phyloP scores from a whole-genome alignment of 2,329 filamentous ascomycete species.

The Colletotrichum navitas region DNA sequence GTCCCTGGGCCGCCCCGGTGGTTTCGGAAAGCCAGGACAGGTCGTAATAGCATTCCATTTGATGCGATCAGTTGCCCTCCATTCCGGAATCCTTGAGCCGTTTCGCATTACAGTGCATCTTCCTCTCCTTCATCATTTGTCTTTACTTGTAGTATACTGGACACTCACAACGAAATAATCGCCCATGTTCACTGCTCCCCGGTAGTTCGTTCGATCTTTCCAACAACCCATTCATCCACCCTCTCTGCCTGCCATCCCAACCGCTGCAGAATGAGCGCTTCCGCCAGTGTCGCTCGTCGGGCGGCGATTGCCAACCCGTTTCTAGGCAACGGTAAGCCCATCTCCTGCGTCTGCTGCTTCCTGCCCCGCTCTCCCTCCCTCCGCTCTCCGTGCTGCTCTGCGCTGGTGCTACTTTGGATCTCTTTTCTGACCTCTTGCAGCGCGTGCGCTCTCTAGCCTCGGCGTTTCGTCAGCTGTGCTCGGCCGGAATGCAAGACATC shows the following conservation, averaged over 20 bases:
- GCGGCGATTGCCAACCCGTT: constrained; percentile 67
- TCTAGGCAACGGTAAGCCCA: constrained; percentile 60
- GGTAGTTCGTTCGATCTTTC: constrained; percentile 15
- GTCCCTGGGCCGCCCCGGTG: constrained; percentile 34
- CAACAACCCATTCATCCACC: constrained; percentile 5
- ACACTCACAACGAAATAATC: constrained; percentile 7
- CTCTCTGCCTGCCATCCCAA: constrained; percentile 12
- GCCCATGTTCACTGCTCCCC: constrained; percentile 23
- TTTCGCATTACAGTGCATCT: constrained; percentile 38
- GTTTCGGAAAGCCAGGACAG: constrained; percentile 42
- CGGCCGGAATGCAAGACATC: constrained; percentile 59
- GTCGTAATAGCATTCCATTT: constrained; percentile 40
- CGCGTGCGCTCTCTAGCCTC: constrained; percentile 61
- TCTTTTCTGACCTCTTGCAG: constrained; percentile 52
- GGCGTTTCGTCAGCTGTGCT: constrained; percentile 62
- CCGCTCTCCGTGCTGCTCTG: constrained; percentile 17
- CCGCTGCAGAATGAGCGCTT: constrained; percentile 64
- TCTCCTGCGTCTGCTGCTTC: constrained; percentile 27
- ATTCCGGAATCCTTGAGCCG: constrained; percentile 38
- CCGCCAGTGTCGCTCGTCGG: constrained; percentile 67
- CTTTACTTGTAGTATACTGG: constrained; percentile 35
- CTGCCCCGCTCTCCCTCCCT: constrained; percentile 20
- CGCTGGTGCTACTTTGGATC: constrained; percentile 1
- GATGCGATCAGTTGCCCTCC: constrained; percentile 41
- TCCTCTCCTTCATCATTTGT: constrained; percentile 34